phyloP scores from a whole-genome alignment of 2,329 filamentous ascomycete species.

The Arthrobotrys iridis region DNA sequence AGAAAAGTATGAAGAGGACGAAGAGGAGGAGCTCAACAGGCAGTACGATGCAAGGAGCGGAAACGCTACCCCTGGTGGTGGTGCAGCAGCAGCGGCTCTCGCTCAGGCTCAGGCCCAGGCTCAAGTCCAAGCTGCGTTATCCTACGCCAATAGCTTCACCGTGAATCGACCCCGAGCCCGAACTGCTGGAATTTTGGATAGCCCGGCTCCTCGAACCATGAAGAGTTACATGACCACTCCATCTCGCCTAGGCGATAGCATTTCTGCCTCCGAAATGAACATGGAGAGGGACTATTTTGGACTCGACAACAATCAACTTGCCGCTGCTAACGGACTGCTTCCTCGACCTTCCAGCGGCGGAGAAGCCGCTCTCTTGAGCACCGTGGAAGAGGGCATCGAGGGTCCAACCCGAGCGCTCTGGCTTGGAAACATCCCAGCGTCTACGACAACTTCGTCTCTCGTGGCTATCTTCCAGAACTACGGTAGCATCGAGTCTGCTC shows the following conservation, averaged over 20 bases:
- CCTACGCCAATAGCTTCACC: constrained; percentile 71
- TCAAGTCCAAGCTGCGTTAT: constrained; percentile 62
- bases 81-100: constrained; percentile 70
- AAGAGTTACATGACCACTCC: constrained; percentile 80
- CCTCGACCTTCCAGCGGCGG: constrained; percentile 73
- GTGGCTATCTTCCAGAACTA: constrained; percentile 96
- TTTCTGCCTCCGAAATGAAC: constrained; percentile 78
- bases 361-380: constrained; percentile 72
- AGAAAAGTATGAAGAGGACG: constrained; percentile 92
- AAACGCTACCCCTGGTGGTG: constrained; percentile 68
- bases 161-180: constrained; percentile 84
- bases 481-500: constrained; percentile 86
- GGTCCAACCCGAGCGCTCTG: constrained; percentile 92
- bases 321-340: constrained; percentile 78
- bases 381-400: constrained; percentile 79
- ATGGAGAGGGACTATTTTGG: constrained; percentile 62
- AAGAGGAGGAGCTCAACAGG: constrained; percentile 73
- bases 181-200: constrained; percentile 90
- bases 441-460: constrained; percentile 92
- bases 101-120: constrained; percentile 69
- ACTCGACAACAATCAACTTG: constrained; percentile 77
- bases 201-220: constrained; percentile 72
- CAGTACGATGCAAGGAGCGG: constrained; percentile 70
- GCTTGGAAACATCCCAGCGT: constrained; percentile 97
- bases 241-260: constrained; percentile 77